Conservation (phyloP, 345 rosid genomes). For the Populus euphratica region DNA sequence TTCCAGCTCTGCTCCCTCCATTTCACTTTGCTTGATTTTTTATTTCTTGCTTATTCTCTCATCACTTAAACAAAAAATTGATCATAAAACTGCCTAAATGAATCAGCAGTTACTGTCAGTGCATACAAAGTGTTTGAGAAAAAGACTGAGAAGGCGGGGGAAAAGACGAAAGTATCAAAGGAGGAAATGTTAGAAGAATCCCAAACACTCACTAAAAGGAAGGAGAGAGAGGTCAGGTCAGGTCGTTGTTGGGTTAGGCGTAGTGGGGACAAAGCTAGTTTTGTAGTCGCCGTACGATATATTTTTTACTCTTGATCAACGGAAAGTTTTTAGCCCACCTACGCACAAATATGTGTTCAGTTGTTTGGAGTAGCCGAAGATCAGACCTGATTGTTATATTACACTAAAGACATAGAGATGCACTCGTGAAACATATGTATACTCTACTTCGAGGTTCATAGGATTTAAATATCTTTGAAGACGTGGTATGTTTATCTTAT, state of each 20-base stretch:
- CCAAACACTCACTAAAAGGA: background rate
- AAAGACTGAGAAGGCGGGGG: background rate
- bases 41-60: background rate
- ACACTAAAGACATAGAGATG: background rate
- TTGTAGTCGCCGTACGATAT: background rate
- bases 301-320: background rate
- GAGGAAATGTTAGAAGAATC: background rate
- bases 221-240: background rate
- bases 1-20: constrained; percentile 86
- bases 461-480: background rate
- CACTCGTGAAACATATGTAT: background rate
- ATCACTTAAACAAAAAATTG: background rate
- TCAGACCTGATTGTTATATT: background rate
- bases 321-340: constrained; percentile 7
- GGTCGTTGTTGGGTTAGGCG: constrained; percentile 19
- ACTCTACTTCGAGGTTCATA: background rate
- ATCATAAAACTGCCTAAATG: background rate
- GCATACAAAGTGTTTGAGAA: background rate
- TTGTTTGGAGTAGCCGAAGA: background rate
- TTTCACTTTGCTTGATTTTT: constrained; percentile 4
- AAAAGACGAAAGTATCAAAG: background rate
- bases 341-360: background rate
- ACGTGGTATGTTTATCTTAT: too few relatives aligned
- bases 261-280: constrained; percentile 7
- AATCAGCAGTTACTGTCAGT: background rate